These are phyloP conservation scores for Vitis hybrid DNA, from an alignment of 177 flowering plant species.

Conservation along the genomic window DNA sequence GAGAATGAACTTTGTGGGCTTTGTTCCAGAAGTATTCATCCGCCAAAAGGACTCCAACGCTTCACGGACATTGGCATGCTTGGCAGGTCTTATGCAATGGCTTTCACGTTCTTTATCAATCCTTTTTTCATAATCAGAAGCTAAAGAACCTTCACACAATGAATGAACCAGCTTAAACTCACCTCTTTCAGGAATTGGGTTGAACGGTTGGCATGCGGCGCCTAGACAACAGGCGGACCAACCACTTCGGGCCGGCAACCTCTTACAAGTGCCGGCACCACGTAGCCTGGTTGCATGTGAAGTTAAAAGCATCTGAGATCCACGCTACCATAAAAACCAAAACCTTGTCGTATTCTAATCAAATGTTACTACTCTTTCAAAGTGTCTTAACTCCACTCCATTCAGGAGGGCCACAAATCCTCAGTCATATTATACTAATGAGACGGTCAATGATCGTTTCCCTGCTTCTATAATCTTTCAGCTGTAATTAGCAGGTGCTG, in stretches of 20 bases:
- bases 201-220: conserved; percentile 15
- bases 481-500: too few relatives aligned
- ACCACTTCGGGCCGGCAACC: neutral
- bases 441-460: too few relatives aligned
- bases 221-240: neutral
- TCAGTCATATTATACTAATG: too few relatives aligned
- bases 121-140: neutral
- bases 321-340: too few relatives aligned
- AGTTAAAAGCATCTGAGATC: too few relatives aligned
- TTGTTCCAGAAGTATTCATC: conserved; percentile 14
- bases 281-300: neutral
- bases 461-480: too few relatives aligned
- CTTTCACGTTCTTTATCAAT: too few relatives aligned
- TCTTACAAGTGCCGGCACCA: neutral
- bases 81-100: neutral
- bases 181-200: conserved; percentile 18
- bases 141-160: neutral
- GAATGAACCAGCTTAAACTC: neutral
- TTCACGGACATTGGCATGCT: conserved; percentile 16
- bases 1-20: conserved; percentile 26
- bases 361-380: too few relatives aligned
- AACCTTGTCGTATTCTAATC: too few relatives aligned
- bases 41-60: conserved; percentile 19
- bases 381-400: too few relatives aligned
- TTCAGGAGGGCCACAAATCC: too few relatives aligned